Percentiles rank a stretch among this genome's conserved stretches.
These are phyloP conservation scores for Aegilops tauschii DNA, from an alignment of 176 grass and related monocot species.

Conservation along the genomic window DNA sequence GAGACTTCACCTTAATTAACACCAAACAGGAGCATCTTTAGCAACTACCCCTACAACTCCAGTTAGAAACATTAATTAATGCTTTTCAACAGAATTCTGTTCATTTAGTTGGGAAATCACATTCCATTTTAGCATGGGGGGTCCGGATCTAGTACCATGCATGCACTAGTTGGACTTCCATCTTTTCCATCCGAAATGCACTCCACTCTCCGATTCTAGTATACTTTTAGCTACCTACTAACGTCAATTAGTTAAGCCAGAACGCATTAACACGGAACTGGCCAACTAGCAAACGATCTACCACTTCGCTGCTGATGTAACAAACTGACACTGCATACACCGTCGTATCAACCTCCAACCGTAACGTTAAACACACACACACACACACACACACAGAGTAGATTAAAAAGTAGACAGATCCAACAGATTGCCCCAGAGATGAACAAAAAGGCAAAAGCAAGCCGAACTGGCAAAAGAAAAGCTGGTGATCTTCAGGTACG, in stretches of 20 bases:
- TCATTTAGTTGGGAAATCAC: background rate
- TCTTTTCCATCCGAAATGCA: background rate
- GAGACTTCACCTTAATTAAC: background rate
- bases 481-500: background rate
- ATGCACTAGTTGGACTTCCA: background rate
- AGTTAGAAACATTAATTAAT: background rate
- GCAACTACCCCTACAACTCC: background rate
- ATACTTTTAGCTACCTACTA: background rate
- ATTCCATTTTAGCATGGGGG: background rate
- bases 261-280: background rate
- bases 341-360: background rate
- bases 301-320: background rate
- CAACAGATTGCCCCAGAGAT: background rate
- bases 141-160: background rate
- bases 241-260: too few relatives aligned
- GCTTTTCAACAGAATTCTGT: background rate
- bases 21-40: background rate
- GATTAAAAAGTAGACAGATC: background rate
- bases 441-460: background rate
- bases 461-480: slow-evolving; percentile 9
- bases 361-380: background rate
- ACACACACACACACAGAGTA: too few relatives aligned
- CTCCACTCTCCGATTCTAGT: background rate
- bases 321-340: background rate
- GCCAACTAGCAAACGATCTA: background rate